These are phyloP conservation scores for Tetracentron sinense DNA, from an alignment of 164 flowering plant genomes.

Conservation along the genomic window DNA sequence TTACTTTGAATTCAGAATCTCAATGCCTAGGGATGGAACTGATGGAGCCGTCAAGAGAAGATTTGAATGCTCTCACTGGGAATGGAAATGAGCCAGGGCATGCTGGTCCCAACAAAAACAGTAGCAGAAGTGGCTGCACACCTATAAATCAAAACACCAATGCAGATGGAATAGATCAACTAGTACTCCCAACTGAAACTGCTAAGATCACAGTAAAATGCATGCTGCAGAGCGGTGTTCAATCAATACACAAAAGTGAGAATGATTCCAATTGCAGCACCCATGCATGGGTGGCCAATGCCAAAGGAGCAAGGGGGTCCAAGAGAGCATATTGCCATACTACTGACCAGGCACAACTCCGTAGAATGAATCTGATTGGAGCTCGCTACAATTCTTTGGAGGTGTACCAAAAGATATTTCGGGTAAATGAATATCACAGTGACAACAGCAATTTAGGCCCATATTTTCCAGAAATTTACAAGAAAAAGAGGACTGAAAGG, in stretches of 20 bases:
- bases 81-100: neutral
- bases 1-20: conserved; percentile 14
- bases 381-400: conserved; percentile 20
- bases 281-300: conserved; percentile 17
- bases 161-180: conserved; percentile 14
- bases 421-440: conserved; percentile 2
- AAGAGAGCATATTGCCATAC: conserved; percentile 24
- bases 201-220: conserved; percentile 1
- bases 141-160: neutral
- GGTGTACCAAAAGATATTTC: conserved; percentile 16
- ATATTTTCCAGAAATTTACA: conserved; percentile 35
- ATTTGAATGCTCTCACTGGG: neutral
- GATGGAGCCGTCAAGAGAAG: neutral
- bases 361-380: conserved; percentile 22
- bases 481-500: conserved; percentile 55
- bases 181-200: conserved; percentile 8
- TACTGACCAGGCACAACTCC: conserved; percentile 8
- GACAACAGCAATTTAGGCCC: conserved; percentile 4
- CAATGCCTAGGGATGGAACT: conserved; percentile 19
- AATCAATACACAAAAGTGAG: conserved; percentile 17
- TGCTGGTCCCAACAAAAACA: conserved; percentile 9
- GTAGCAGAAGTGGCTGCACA: conserved; percentile 4
- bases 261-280: conserved; percentile 23
- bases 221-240: conserved; percentile 15
- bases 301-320: conserved; percentile 19